A percentile compares a stretch with the other conserved stretches of the same genome.
Conservation (phyloP, 768 basidiomycete species). For the Russula griseocarnosa region DNA sequence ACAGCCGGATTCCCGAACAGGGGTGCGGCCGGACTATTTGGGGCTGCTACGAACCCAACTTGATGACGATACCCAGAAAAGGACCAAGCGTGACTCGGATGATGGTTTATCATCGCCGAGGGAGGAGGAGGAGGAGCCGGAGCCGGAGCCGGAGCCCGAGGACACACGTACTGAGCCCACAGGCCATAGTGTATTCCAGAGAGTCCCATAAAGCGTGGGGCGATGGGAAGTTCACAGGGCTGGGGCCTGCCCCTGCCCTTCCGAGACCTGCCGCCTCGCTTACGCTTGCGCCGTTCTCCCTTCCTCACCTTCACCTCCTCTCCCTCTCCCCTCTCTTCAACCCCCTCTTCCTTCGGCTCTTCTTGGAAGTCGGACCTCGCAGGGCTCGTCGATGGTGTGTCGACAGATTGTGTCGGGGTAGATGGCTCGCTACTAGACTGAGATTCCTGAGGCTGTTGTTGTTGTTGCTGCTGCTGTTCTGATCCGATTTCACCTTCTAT, state of each 20-base stretch:
- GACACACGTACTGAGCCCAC: not conserved
- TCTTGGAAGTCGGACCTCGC: not conserved
- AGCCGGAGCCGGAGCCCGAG: not conserved
- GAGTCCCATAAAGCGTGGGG: constrained; percentile 6
- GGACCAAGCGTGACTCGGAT: too few species aligned
- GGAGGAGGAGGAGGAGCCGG: too few species aligned
- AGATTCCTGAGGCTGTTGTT: not conserved
- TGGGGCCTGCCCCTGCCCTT: not conserved
- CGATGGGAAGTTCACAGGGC: not conserved
- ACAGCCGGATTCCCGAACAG: too few species aligned
- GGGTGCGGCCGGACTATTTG: too few species aligned
- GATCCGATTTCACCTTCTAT: not conserved
- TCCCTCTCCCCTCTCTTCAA: not conserved
- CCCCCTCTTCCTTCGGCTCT: not conserved
- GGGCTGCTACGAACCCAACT: too few species aligned
- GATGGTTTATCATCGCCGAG: too few species aligned
- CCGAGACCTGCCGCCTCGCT: not conserved
- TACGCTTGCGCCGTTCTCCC: not conserved
- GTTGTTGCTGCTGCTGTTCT: too few species aligned
- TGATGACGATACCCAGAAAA: too few species aligned
- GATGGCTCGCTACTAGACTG: not conserved
- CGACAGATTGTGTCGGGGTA: not conserved
- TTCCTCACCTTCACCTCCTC: not conserved
- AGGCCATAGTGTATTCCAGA: not conserved
- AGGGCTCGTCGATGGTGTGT: not conserved